phyloP scores from a whole-genome alignment of 495 filamentous ascomycete genomes.

The Hapsidospora chrysogenum region DNA sequence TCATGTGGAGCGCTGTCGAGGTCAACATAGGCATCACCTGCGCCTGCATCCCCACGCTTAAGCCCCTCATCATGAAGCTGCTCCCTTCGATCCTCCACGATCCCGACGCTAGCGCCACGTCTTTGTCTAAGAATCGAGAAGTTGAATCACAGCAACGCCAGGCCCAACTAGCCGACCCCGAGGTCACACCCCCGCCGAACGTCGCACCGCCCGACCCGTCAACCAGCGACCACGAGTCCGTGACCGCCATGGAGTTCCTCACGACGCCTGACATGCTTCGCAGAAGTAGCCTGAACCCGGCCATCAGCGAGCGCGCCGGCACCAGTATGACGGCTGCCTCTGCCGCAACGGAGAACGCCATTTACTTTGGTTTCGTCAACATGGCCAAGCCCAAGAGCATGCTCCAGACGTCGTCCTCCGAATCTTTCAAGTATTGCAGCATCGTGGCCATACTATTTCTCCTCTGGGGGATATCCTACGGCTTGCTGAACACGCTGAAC shows the following conservation, averaged over 20 bases:
- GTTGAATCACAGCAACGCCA: not conserved
- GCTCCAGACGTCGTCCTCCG: constrained; percentile 32
- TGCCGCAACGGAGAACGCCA: constrained; percentile 11
- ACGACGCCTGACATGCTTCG: constrained; percentile 35
- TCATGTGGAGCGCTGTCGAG: constrained; percentile 89
- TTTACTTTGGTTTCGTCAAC: constrained; percentile 72
- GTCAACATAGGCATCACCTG: constrained; percentile 81
- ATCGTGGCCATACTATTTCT: constrained; percentile 63
- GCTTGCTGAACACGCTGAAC: constrained; percentile 54
- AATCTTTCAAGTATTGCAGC: constrained; percentile 27
- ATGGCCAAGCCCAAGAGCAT: constrained; percentile 65
- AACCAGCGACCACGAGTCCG: constrained; percentile 11
- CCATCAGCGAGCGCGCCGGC: constrained; percentile 2
- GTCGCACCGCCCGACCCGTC: too few species aligned
- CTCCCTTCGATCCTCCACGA: constrained; percentile 52
- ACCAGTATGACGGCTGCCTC: constrained; percentile 1
- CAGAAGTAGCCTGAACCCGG: too few species aligned
- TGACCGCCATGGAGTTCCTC: constrained; percentile 41
- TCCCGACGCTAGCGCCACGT: constrained; percentile 10
- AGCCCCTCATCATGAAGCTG: constrained; percentile 63
- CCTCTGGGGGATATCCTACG: constrained; percentile 71
- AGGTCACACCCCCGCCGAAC: not conserved
- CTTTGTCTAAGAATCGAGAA: constrained; percentile 7
- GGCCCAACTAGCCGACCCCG: not conserved
- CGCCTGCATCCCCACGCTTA: constrained; percentile 75